Evolutionary conservation across 768 basidiomycete genomes (phyloP), one percentile per base, ranked within the genome.

Genomic region (Macrolepiota albuminosa): DNA sequence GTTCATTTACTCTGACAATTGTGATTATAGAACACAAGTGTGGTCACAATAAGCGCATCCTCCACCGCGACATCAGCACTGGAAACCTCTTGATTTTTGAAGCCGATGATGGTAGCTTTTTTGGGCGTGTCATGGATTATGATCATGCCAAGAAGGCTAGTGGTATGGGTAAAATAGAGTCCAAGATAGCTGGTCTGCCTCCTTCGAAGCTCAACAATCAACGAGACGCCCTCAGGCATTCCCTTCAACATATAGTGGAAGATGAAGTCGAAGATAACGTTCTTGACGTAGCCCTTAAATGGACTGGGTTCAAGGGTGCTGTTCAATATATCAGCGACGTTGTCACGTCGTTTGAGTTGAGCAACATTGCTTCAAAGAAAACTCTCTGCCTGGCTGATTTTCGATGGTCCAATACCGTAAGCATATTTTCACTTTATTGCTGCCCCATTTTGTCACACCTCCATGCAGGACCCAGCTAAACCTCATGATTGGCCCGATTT

Each of bases 41-140:
- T 47, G 51, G 43, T 14, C 53, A 59, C 4, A 2, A 31, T 1
- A n/a, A 46, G 11, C 7, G 6, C 3, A 29, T 54, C 26, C 24
- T 59, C 14, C 51, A 54, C 16, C 46, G 58, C 13, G 53, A 59
- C 47, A 24, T 54, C 5, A 59, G 58, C 31, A 14, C 9, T 5
- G 53, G 47, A 10, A 55, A 60, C 24, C 37, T 55, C 21, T 55
- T 49, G 26, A 55, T 60, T 6, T 60, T 60, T 21, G 8, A n/a
- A n/a, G 21, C 4, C 14, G 1, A 9, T 14, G 5, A 53, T n/a
- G 52, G 36, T 6, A 7, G 34, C n/a, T 31, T 10, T 16, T 34
- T 37, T 16, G 52, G 58, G 10, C 52, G 45, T 14, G 36, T 54
- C 24, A 59, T 59, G 36, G 58, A 59, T 47, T 53, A 53, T 11